Base-by-base conservation (phyloP, 23 red algal genomes). In the Rhodosorus marinus region DNA sequence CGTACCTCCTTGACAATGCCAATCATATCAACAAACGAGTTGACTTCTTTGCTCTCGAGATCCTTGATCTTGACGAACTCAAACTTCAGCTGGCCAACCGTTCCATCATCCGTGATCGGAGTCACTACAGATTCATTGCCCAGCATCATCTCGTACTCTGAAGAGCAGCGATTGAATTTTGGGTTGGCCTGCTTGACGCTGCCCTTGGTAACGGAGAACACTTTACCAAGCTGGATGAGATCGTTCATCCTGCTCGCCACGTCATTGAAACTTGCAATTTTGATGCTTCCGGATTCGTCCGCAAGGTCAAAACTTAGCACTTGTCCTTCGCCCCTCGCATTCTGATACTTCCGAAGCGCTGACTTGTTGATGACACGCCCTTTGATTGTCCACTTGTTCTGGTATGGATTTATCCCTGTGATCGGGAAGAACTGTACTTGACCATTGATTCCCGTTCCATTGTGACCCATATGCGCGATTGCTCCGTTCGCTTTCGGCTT, bases 221-320 rank as follows among this genome's bases (percentile, higher is more conserved):
- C 48, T 29, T 55, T 59, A 33, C 67, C 66, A 29, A 98, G 35
- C 35, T 84, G 67, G n/a, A 94, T 64, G 4, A 49, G 63, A 29
- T 83, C 66, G 33, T 80, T 26, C 31, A 92, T 60, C 14, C 34
- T 28, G 6, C 62, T 59, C 21, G 62, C 61, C 8, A 58, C 48
- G 38, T 80, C 65, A 5, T 49, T 34, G 27, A 98, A 98, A 20
- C 67, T 64, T n/a, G 79, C 82, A 21, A 98, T 54, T 20, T 74
- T 70, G 51, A 98, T 85, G 30, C 60, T 67, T 5, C 73, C 76
- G 30, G 71, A 69, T 19, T 84, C 62, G 35, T 98, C 90, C 15
- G 74, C 62, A 32, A 98, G 67, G 49, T 98, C 90, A 63, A 98
- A 98, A 28, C 68, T 76, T 54, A 98, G 76, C 17, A 98, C 58